These are phyloP conservation scores for Nicotiana paniculata DNA, from an alignment of 257 asterid genomes.

Conservation along the genomic window DNA sequence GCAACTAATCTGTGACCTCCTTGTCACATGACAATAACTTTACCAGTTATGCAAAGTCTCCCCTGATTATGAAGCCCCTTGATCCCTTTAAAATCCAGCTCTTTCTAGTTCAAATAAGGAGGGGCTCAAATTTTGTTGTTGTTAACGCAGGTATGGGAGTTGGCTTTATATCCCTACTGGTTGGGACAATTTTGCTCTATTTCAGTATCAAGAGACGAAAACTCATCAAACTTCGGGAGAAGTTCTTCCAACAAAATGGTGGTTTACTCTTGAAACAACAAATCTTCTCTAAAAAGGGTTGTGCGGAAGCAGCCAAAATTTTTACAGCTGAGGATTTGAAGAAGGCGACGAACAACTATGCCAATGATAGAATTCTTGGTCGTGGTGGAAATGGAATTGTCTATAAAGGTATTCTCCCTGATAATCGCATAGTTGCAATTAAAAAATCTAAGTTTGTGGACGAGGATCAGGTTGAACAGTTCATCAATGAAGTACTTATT, in stretches of 20 bases:
- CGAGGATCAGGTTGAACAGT: constrained; percentile 49
- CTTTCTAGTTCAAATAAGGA: neutral
- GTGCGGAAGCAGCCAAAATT: constrained; percentile 38
- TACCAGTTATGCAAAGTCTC: too few relatives aligned
- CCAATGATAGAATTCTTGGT: constrained; percentile 51
- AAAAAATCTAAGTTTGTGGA: constrained; percentile 57
- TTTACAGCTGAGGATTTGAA: constrained; percentile 52
- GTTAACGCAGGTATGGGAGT: constrained; percentile 43
- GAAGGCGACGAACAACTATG: constrained; percentile 37
- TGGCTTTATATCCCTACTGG: constrained; percentile 45
- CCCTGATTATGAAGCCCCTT: too few relatives aligned
- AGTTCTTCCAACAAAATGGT: constrained; percentile 71
- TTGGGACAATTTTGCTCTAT: constrained; percentile 43
- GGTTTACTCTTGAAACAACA: constrained; percentile 52
- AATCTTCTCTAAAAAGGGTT: constrained; percentile 33
- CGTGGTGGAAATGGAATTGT: constrained; percentile 65
- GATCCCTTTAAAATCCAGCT: too few relatives aligned
- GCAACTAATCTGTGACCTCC: too few relatives aligned
- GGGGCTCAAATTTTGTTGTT: neutral
- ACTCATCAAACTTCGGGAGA: constrained; percentile 34
- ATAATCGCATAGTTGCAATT: constrained; percentile 49
- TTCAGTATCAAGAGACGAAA: constrained; percentile 43
- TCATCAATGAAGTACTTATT: constrained; percentile 64
- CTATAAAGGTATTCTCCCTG: constrained; percentile 48
- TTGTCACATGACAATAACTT: too few relatives aligned